These are phyloP conservation scores for Prunus padus DNA, from an alignment of 306 rosid species.

Conservation along the genomic window DNA sequence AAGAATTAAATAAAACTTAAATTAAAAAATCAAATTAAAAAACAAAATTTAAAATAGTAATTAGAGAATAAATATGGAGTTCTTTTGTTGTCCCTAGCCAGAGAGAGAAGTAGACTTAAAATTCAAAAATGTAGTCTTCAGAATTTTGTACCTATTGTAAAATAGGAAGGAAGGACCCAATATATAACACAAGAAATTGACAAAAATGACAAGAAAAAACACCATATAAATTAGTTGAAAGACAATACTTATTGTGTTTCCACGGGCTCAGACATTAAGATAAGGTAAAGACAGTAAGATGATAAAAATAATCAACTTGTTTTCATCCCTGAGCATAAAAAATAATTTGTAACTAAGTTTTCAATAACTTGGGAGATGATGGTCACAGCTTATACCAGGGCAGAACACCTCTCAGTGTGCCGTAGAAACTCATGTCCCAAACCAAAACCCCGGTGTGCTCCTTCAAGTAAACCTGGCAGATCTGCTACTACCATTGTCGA, in stretches of 20 bases:
- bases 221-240: not conserved
- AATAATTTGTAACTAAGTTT: not conserved
- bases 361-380: slow-evolving; percentile 15
- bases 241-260: not conserved
- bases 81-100: not conserved
- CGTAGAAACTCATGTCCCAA: slow-evolving; percentile 93
- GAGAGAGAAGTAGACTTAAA: not conserved
- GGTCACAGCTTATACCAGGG: slow-evolving; percentile 57
- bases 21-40: not conserved
- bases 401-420: slow-evolving; percentile 95
- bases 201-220: not conserved
- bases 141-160: not conserved
- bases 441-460: slow-evolving; percentile 96
- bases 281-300: not conserved
- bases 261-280: not conserved
- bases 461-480: slow-evolving; percentile 98
- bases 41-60: not conserved
- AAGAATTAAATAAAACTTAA: not conserved
- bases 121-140: not conserved
- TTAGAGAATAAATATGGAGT: not conserved
- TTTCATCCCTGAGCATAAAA: not conserved
- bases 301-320: not conserved
- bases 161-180: not conserved
- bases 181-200: not conserved
- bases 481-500: slow-evolving; percentile 94